A percentile compares a stretch with the other conserved stretches of the same genome.
Evolutionary conservation across 352 stramenopile genomes (phyloP).

Genomic region (Pythium monospermum): DNA sequence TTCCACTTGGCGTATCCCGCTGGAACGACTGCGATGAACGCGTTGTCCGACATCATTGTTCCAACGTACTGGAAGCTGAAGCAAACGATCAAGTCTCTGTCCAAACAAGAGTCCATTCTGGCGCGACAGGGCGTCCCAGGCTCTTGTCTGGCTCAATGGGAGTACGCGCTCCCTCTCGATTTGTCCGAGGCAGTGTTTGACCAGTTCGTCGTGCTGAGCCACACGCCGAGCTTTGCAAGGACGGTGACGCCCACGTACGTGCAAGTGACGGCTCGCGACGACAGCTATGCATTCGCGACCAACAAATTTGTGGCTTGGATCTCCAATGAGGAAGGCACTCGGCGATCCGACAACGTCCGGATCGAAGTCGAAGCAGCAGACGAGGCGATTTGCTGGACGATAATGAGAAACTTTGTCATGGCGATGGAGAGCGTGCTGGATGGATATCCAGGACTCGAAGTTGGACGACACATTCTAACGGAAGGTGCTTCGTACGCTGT

Average conservation of each 20-base stretch:
- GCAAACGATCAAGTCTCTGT: neutral
- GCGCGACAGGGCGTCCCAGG: neutral
- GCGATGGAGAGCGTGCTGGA: neutral
- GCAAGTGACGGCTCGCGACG: no score
- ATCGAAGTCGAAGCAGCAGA: neutral
- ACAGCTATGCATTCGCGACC: no score
- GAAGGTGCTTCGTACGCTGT: neutral
- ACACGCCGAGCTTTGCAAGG: neutral
- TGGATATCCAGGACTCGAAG: neutral
- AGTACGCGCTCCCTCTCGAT: neutral
- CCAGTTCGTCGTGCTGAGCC: neutral
- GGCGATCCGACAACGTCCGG: neutral
- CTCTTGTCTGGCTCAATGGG: neutral
- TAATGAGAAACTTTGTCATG: neutral
- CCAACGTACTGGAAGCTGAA: constrained; percentile 4
- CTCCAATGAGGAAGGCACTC: neutral
- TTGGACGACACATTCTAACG: neutral
- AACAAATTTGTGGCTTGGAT: neutral
- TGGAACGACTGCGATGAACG: constrained; percentile 4
- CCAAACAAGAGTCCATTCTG: neutral
- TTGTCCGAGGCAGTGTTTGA: neutral
- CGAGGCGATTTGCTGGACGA: neutral
- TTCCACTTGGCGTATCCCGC: constrained; percentile 23
- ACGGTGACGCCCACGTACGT: neutral
- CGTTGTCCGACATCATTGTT: constrained; percentile 18